Base-by-base conservation (phyloP, 1,284 basidiomycete species). In the Cryptococcus sp. region DNA sequence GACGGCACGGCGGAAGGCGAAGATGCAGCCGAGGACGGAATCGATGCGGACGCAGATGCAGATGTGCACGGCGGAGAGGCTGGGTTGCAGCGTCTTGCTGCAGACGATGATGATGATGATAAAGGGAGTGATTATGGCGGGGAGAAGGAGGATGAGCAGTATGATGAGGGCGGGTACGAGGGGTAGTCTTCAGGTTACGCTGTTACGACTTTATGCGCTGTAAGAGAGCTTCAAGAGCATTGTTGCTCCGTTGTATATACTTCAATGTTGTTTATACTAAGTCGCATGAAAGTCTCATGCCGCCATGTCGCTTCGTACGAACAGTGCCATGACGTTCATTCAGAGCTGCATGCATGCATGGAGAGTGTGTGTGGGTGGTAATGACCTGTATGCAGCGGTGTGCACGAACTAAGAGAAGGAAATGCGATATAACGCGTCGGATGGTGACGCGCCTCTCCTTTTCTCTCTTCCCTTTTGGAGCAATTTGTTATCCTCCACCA, bases 381-480 rank as follows among this genome's bases (percentile, higher is more conserved):
- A 31, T 10, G 27, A 31, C 27, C 27, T 31, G 27, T 31, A 31
- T 31, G 27, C 10, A 35, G 31, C 31, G 2, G 31, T 35, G 31
- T 35, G 31, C 31, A 5, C 10, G 7, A 4, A 10, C 8, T 10
- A 35, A 8, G 31, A 35, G 13, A 35, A 8, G 5, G 13, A 35
- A 35, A 56, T 40, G 46, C 52, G 56, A 57, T 53, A 53, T 57
- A 19, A 42, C 56, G 19, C 56, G 50, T 49, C 13, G 3, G 25
- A 22, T 31, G 54, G 42, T 25, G 56, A 57, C 56, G 56, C 56
- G 56, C 50, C 56, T 57, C 25, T 53, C 51, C 51, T 57, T 57
- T 53, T 57, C 51, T 39, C 31, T 35, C 10, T 35, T 35, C 51
- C 46, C 31, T 35, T 35, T 35, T 35, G 31, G 8, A 35, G 31